Evolutionary conservation across 495 filamentous ascomycete genomes (phyloP).

Genomic region (Oidiodendron maius): DNA sequence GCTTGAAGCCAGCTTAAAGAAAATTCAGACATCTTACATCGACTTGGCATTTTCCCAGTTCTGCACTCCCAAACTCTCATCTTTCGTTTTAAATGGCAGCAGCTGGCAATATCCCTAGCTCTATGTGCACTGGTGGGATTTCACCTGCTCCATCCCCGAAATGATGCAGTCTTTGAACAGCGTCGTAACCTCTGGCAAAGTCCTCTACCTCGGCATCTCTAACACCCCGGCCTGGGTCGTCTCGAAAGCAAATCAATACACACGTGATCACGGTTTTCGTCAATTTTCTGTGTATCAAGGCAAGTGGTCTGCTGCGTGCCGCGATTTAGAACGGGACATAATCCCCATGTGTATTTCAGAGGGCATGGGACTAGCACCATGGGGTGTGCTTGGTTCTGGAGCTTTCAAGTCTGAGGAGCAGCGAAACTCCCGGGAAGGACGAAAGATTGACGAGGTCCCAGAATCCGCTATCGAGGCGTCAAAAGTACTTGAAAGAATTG

Average conservation of each 20-base stretch:
- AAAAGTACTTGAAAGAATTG: conserved; percentile 51
- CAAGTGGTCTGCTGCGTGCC: conserved; percentile 50
- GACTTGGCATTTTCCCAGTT: conserved; percentile 39
- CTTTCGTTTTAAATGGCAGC: background rate
- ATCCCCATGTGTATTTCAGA: conserved; percentile 59
- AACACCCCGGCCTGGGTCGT: conserved; percentile 70
- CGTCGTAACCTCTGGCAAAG: conserved; percentile 56
- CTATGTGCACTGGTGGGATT: conserved; percentile 65
- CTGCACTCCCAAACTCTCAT: background rate
- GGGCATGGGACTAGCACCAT: conserved; percentile 65
- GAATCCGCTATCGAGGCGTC: conserved; percentile 43
- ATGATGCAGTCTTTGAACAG: conserved; percentile 63
- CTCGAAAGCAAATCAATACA: conserved; percentile 60
- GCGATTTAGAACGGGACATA: conserved; percentile 68
- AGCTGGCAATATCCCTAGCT: conserved; percentile 15
- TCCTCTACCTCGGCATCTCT: conserved; percentile 62
- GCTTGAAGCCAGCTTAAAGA: conserved; percentile 44
- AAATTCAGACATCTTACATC: conserved; percentile 57
- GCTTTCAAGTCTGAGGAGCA: conserved; percentile 51
- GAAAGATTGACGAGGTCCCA: conserved; percentile 8
- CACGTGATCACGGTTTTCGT: conserved; percentile 54
- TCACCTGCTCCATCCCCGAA: conserved; percentile 48
- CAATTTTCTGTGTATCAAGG: conserved; percentile 67
- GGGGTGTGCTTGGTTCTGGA: conserved; percentile 58
- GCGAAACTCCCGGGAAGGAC: conserved; percentile 18